These are phyloP conservation scores for Sutorius eximius DNA, from an alignment of 1,284 basidiomycete species.

Conservation along the genomic window DNA sequence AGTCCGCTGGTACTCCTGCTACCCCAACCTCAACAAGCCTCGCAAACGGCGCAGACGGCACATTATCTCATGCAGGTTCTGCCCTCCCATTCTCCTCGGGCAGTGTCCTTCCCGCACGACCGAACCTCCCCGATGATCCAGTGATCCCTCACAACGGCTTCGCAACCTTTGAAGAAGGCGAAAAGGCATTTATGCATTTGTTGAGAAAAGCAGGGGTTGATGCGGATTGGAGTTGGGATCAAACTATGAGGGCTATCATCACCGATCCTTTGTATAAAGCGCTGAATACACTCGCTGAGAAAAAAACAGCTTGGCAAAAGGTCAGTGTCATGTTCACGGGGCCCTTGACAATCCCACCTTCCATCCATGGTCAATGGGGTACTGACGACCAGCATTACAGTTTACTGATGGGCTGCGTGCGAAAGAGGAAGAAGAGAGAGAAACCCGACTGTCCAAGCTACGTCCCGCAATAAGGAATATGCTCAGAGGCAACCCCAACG, in stretches of 20 bases:
- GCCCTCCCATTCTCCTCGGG: constrained; percentile 56
- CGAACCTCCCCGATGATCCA: constrained; percentile 80
- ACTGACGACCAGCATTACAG: constrained; percentile 40
- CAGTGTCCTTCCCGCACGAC: constrained; percentile 66
- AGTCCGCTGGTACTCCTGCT: constrained; percentile 6
- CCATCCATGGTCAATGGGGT: background rate
- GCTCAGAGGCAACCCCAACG: constrained; percentile 79
- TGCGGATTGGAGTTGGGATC: constrained; percentile 96
- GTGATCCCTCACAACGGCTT: constrained; percentile 89
- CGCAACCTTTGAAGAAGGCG: constrained; percentile 82
- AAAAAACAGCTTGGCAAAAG: constrained; percentile 92
- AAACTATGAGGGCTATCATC: constrained; percentile 96
- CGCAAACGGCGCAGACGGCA: constrained; percentile 46
- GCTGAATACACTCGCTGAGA: constrained; percentile 89
- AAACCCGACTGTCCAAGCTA: constrained; percentile 76
- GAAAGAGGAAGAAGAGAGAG: constrained; percentile 78
- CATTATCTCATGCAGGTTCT: constrained; percentile 52
- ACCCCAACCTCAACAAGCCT: constrained; percentile 18
- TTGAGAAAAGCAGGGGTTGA: constrained; percentile 88
- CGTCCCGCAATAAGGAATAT: constrained; percentile 83
- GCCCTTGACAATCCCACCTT: background rate
- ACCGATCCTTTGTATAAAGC: constrained; percentile 98
- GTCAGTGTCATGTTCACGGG: constrained; percentile 40
- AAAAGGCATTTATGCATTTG: constrained; percentile 90
- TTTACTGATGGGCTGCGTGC: constrained; percentile 65